These are phyloP conservation scores for Agaricus subrufescens DNA, from an alignment of 768 basidiomycete genomes.

Conservation along the genomic window DNA sequence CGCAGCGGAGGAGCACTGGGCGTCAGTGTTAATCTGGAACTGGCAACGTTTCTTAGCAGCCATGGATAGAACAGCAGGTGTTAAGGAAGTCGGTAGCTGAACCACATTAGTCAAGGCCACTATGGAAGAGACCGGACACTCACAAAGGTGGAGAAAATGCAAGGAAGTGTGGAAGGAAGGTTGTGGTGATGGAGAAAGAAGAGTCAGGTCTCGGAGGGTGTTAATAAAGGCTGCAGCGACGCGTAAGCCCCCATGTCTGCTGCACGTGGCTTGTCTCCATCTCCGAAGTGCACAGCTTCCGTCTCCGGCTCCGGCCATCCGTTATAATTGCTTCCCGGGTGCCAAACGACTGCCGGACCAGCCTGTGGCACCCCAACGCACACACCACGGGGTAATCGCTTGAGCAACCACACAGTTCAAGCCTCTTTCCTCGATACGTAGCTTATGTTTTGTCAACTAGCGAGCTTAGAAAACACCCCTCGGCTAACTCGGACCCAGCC, in stretches of 20 bases:
- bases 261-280: conserved; percentile 11
- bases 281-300: conserved; percentile 15
- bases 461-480: too few relatives aligned
- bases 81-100: neutral
- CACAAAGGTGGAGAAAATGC: conserved; percentile 11
- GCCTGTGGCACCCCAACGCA: neutral
- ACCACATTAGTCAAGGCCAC: conserved; percentile 1
- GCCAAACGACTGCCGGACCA: neutral
- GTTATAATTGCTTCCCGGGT: conserved; percentile 12
- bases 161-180: conserved; percentile 3
- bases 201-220: conserved; percentile 9
- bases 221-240: conserved; percentile 20
- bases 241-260: conserved; percentile 26
- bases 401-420: too few relatives aligned
- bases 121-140: conserved; percentile 1
- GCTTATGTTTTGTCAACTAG: too few relatives aligned
- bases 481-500: too few relatives aligned
- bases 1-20: conserved; percentile 72
- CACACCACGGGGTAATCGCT: too few relatives aligned
- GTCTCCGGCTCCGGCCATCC: conserved; percentile 12
- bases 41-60: conserved; percentile 87
- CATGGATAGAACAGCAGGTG: conserved; percentile 36
- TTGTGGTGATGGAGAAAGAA: conserved; percentile 1
- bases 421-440: too few relatives aligned
- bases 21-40: conserved; percentile 43